These are phyloP conservation scores for Yarrowia yakushimensis DNA, from an alignment of 805 yeast genomes.

Conservation along the genomic window DNA sequence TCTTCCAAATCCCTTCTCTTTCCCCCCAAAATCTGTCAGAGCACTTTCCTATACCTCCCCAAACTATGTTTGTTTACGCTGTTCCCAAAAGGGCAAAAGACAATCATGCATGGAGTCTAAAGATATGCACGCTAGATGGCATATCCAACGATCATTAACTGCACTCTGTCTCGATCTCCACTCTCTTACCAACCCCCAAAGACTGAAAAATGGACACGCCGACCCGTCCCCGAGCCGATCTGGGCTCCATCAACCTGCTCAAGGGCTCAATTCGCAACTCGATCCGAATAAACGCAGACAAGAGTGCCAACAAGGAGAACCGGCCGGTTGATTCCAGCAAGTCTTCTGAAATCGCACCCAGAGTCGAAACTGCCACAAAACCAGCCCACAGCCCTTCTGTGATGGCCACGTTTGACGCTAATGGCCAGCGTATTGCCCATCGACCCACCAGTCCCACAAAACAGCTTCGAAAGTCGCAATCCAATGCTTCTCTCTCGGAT, in stretches of 20 bases:
- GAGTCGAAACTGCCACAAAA: too few species aligned
- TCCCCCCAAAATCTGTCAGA: too few species aligned
- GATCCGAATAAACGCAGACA: not conserved
- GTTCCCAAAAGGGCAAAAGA: conserved; percentile 7
- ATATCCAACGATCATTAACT: not conserved
- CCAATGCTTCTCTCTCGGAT: not conserved
- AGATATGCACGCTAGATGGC: not conserved
- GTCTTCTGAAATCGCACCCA: not conserved
- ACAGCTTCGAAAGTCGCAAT: conserved; percentile 1
- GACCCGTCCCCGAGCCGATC: conserved; percentile 56
- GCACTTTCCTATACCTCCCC: not conserved
- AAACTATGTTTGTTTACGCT: conserved; percentile 13
- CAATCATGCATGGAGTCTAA: not conserved
- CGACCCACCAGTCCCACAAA: not conserved
- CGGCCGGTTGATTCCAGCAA: not conserved
- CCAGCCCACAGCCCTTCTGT: not conserved
- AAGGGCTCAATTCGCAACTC: conserved; percentile 48
- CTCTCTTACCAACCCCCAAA: too few species aligned
- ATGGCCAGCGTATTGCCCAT: not conserved
- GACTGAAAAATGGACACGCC: conserved; percentile 13
- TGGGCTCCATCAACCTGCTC: conserved; percentile 70
- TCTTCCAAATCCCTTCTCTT: not conserved
- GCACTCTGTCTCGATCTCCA: too few species aligned
- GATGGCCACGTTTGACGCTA: conserved; percentile 7
- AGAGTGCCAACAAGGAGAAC: conserved; percentile 5